Conservation (phyloP, 805 yeast species). For the Wickerhamiella spandovensis region DNA sequence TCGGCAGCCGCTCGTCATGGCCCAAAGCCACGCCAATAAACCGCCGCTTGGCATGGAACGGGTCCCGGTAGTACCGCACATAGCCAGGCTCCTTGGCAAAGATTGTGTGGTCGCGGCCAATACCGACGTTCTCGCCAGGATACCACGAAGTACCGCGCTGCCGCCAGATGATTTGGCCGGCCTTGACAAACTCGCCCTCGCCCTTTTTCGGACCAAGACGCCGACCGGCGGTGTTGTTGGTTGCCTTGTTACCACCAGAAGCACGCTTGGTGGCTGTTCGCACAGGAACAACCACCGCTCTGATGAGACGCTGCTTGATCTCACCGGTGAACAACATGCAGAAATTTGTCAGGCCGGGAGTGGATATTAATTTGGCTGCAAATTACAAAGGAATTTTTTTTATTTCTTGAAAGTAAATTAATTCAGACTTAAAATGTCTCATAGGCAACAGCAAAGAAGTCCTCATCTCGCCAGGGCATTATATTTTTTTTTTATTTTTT, state of each 20-base stretch:
- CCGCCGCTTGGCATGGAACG: conserved; percentile 87
- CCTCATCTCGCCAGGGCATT: too few species aligned
- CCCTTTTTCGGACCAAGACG: conserved; percentile 81
- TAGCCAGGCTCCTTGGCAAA: conserved; percentile 87
- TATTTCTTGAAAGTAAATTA: too few species aligned
- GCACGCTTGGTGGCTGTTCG: conserved; percentile 92
- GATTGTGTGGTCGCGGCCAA: conserved; percentile 89
- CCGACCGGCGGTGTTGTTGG: conserved; percentile 90
- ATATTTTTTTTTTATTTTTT: too few species aligned
- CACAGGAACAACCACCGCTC: conserved; percentile 23
- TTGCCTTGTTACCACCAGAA: conserved; percentile 87
- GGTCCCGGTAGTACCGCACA: conserved; percentile 83
- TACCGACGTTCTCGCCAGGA: conserved; percentile 77
- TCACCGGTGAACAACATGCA: conserved; percentile 1
- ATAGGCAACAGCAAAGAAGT: too few species aligned
- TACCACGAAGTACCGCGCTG: conserved; percentile 91
- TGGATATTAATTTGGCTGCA: not conserved
- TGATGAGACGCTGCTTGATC: not conserved
- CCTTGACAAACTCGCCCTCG: conserved; percentile 62
- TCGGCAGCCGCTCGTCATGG: conserved; percentile 55
- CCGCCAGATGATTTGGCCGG: conserved; percentile 81
- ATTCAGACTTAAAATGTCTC: not conserved
- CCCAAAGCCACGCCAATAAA: conserved; percentile 78
- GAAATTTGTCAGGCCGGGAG: not conserved
- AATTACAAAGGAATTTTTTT: too few species aligned